A percentile compares a stretch with the other conserved stretches of the same genome.
Evolutionary conservation across 306 rosid species (phyloP).

Genomic region (Acacia confusa): DNA sequence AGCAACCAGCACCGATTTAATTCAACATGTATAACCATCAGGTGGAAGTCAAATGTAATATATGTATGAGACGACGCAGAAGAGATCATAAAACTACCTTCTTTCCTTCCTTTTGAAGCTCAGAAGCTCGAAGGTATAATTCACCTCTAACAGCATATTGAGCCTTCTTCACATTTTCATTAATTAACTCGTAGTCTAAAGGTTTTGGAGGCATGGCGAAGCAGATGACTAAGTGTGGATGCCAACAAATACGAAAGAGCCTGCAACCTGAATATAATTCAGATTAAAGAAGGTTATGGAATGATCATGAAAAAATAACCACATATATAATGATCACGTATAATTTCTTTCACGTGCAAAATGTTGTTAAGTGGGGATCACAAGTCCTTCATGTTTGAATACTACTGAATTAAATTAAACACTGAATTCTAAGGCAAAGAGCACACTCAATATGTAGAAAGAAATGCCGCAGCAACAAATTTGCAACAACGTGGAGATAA

Average conservation of each 20-base stretch:
- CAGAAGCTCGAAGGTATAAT: slow-evolving; percentile 88
- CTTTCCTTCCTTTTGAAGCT: slow-evolving; percentile 96
- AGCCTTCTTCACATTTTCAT: too few species aligned
- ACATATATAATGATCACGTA: neutral
- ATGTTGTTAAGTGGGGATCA: neutral
- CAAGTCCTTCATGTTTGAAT: neutral
- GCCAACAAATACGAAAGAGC: slow-evolving; percentile 22
- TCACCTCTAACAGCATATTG: slow-evolving; percentile 92
- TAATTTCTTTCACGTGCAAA: neutral
- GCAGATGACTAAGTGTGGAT: slow-evolving; percentile 32
- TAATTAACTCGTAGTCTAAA: slow-evolving; percentile 52
- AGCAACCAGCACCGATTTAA: too few species aligned
- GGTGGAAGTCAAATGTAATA: too few species aligned
- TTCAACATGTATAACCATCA: too few species aligned
- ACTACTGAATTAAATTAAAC: too few species aligned
- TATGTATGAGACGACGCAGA: too few species aligned
- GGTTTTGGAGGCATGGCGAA: slow-evolving; percentile 82
- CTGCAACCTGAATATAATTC: slow-evolving; percentile 33
- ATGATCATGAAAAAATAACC: slow-evolving; percentile 18
- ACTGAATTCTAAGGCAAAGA: neutral
- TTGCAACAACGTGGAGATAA: slow-evolving; percentile 23
- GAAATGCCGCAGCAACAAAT: slow-evolving; percentile 5
- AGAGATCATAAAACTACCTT: slow-evolving; percentile 48
- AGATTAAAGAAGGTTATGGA: neutral
- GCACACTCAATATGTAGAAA: neutral